These are phyloP conservation scores for Colletotrichum godetiae DNA, from an alignment of 2,329 filamentous ascomycete genomes.

Conservation along the genomic window DNA sequence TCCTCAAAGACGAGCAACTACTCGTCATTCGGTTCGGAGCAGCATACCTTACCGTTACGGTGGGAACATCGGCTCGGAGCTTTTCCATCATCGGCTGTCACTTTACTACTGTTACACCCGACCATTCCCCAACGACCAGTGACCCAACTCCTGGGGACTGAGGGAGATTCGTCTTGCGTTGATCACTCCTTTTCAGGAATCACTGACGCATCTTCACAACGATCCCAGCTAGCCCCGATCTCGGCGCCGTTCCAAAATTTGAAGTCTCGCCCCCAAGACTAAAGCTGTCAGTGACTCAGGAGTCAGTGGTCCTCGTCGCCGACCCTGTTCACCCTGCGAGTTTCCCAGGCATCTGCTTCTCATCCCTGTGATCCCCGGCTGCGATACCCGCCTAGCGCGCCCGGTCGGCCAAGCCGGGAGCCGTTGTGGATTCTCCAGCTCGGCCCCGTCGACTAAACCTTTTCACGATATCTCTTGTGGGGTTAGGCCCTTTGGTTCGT, in stretches of 20 bases:
- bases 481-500: neutral
- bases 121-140: neutral
- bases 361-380: constrained; percentile 6
- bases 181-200: neutral
- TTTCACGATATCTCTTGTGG: neutral
- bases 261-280: neutral
- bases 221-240: constrained; percentile 5
- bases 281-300: neutral
- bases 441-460: constrained; percentile 5
- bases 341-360: neutral
- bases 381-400: neutral
- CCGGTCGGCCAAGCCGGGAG: constrained; percentile 24
- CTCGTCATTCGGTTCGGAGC: constrained; percentile 4
- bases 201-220: neutral
- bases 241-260: constrained; percentile 6
- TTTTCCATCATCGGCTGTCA: neutral
- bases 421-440: constrained; percentile 19
- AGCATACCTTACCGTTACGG: neutral
- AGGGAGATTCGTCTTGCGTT: neutral
- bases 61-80: constrained; percentile 16
- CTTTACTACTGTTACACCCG: neutral
- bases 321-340: neutral
- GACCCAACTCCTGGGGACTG: neutral
- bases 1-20: neutral
- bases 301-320: neutral